Percentiles rank a stretch among this genome's conserved stretches.
Evolutionary conservation across 352 stramenopile species (phyloP).

Genomic region (Aphanomyces invadans): DNA sequence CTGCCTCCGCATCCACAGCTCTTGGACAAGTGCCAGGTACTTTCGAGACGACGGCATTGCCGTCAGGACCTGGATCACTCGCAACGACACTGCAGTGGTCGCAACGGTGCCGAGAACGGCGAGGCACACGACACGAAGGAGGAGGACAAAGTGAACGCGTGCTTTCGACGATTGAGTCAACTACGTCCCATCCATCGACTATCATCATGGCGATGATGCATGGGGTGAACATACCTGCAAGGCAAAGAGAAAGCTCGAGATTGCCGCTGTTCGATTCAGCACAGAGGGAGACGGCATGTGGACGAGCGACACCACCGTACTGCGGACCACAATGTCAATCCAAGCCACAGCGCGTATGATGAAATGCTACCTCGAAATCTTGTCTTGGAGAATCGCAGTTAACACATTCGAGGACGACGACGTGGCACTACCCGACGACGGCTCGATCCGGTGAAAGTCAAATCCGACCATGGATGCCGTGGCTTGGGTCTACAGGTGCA

Average conservation of each 20-base stretch:
- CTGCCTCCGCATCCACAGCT: slow-evolving; percentile 8
- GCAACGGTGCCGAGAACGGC: slow-evolving; percentile 63
- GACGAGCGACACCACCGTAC: slow-evolving; percentile 36
- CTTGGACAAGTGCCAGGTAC: slow-evolving; percentile 11
- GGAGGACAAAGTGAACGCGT: slow-evolving; percentile 46
- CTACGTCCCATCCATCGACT: slow-evolving; percentile 27
- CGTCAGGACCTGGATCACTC: slow-evolving; percentile 43
- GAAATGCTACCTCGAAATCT: not conserved
- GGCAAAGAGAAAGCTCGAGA: slow-evolving; percentile 61
- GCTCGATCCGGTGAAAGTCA: slow-evolving; percentile 40
- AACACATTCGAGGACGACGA: not conserved
- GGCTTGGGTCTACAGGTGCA: slow-evolving; percentile 21
- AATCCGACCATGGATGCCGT: slow-evolving; percentile 49
- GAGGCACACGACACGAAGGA: slow-evolving; percentile 48
- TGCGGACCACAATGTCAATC: too few relatives aligned
- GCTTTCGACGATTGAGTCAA: slow-evolving; percentile 59
- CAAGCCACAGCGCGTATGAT: too few relatives aligned
- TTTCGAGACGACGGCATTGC: slow-evolving; percentile 29
- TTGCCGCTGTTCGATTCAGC: slow-evolving; percentile 57
- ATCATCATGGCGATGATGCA: not conserved
- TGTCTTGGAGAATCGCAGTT: not conserved
- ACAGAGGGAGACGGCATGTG: slow-evolving; percentile 46
- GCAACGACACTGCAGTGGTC: slow-evolving; percentile 44
- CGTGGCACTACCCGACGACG: too few relatives aligned
- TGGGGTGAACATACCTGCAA: slow-evolving; percentile 35